phyloP scores from a whole-genome alignment of 306 rosid genomes.

The Neltuma alba region DNA sequence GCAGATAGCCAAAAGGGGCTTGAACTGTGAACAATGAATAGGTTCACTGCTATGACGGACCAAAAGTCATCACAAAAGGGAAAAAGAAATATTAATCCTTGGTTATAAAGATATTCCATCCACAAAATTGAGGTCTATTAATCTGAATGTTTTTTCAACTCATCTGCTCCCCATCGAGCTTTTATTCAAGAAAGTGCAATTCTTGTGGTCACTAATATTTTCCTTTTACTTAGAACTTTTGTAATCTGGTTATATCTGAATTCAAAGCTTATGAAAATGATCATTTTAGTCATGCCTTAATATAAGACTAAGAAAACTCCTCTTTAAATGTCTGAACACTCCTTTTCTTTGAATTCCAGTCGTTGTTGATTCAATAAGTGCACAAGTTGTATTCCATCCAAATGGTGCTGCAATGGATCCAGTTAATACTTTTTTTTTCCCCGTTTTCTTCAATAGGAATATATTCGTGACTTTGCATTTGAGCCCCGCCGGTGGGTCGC shows the following conservation, averaged over 20 bases:
- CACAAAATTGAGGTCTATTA: background rate
- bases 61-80: background rate
- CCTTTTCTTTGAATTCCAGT: background rate
- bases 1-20: background rate
- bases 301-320: background rate
- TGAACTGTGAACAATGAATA: background rate
- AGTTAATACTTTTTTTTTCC: conserved; percentile 25
- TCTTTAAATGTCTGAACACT: background rate
- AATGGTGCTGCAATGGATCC: conserved; percentile 10
- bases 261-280: background rate
- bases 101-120: background rate
- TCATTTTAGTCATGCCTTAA: background rate
- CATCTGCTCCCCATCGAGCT: background rate
- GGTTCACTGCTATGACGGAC: background rate
- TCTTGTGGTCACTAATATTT: background rate
- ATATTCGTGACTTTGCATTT: conserved; percentile 80
- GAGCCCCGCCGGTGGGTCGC: conserved; percentile 99
- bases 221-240: background rate
- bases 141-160: conserved; percentile 6
- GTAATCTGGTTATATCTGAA: background rate
- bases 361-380: background rate
- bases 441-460: conserved; percentile 61
- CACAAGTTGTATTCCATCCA: background rate
- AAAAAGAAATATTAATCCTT: background rate
- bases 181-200: background rate